These are phyloP conservation scores for Nicotiana otophora DNA, from an alignment of 257 asterid genomes.

Conservation along the genomic window DNA sequence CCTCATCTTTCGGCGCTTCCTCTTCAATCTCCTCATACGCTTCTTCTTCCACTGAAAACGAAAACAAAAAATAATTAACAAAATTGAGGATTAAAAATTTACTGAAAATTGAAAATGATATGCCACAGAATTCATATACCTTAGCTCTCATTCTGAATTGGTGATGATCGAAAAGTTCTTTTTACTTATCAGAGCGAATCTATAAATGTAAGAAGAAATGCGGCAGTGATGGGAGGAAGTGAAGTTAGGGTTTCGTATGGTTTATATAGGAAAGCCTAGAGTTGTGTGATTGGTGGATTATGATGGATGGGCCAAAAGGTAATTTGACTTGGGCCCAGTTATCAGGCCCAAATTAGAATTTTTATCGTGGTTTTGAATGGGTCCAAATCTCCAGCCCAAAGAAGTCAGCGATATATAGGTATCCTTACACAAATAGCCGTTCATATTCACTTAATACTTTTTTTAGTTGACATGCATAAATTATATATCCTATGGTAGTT, in stretches of 20 bases:
- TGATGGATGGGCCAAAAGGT: background rate
- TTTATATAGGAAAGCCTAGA: background rate
- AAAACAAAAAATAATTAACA: background rate
- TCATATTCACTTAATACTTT: no score
- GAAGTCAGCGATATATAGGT: no score
- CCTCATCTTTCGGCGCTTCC: constrained; percentile 63
- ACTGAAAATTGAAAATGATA: background rate
- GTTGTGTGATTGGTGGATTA: background rate
- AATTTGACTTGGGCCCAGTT: background rate
- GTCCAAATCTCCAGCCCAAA: background rate
- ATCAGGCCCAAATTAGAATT: background rate
- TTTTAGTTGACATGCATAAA: no score
- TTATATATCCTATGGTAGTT: no score
- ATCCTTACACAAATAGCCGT: no score
- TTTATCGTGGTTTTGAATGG: background rate
- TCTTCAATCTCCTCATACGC: constrained; percentile 61
- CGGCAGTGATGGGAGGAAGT: background rate
- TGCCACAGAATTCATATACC: background rate
- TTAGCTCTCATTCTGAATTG: background rate
- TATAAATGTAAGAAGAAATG: background rate
- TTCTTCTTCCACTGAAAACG: constrained; percentile 50
- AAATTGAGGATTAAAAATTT: background rate
- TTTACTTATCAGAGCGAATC: background rate
- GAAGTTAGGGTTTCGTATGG: background rate
- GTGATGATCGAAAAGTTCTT: background rate